phyloP scores from a whole-genome alignment of 75 land plant genomes.

The Sequoiadendron giganteum region DNA sequence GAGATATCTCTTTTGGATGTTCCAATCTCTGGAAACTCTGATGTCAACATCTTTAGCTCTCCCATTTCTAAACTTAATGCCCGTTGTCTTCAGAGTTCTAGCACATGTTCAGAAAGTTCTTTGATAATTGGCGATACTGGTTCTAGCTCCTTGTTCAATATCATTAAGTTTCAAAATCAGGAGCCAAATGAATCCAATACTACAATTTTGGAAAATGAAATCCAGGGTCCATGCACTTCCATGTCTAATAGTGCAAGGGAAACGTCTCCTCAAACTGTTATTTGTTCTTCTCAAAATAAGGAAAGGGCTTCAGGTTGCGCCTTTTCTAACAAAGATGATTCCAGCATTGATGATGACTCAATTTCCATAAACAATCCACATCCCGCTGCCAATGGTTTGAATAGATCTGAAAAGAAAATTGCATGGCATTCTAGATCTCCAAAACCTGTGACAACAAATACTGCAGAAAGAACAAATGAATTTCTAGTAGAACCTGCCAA shows the following conservation, averaged over 20 bases:
- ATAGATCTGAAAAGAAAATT: background rate
- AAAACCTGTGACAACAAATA: background rate
- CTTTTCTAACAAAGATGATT: background rate
- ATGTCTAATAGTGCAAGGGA: background rate
- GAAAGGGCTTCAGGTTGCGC: background rate
- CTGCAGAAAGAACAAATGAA: slow-evolving; percentile 1
- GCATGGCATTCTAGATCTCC: background rate
- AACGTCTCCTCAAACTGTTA: background rate
- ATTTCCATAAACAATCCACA: background rate
- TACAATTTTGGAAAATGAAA: background rate
- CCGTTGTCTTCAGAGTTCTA: background rate
- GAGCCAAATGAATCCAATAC: background rate
- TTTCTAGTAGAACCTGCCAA: background rate
- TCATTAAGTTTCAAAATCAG: background rate
- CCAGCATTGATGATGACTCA: background rate
- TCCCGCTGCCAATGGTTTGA: background rate
- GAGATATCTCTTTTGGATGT: background rate
- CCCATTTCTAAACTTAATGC: background rate
- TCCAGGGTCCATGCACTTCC: background rate
- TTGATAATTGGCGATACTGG: background rate
- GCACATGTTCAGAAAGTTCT: background rate
- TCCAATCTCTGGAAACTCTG: background rate
- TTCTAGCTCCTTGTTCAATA: background rate
- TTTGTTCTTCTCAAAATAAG: background rate
- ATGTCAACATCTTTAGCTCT: background rate